Evolutionary conservation across 192 early-diverging fungal species (phyloP).

Genomic region (Gonapodya prolifera): DNA sequence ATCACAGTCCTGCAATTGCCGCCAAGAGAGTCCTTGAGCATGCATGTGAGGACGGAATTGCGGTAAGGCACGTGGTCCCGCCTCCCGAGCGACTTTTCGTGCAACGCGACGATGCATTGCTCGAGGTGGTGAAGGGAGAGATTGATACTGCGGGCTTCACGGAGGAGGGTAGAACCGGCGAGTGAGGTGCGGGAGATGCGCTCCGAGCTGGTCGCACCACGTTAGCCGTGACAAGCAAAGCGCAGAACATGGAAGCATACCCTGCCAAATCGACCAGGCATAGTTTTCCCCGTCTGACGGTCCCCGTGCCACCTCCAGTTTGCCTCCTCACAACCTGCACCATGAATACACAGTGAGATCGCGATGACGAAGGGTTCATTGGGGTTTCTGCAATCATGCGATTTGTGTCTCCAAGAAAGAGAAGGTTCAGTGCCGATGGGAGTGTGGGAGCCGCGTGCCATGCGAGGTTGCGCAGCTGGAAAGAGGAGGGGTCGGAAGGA

Average conservation of each 20-base stretch:
- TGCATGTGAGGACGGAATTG: slow-evolving; percentile 48
- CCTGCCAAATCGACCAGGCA: slow-evolving; percentile 58
- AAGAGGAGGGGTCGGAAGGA: neutral
- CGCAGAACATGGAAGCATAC: slow-evolving; percentile 9
- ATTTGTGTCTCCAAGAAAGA: slow-evolving; percentile 53
- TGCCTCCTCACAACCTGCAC: slow-evolving; percentile 21
- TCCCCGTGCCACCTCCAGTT: slow-evolving; percentile 21
- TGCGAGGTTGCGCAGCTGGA: slow-evolving; percentile 43
- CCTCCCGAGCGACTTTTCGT: slow-evolving; percentile 37
- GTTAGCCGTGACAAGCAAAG: slow-evolving; percentile 7
- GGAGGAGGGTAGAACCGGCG: slow-evolving; percentile 32
- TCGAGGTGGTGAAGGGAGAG: slow-evolving; percentile 49
- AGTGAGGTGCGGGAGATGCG: slow-evolving; percentile 37
- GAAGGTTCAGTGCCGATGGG: slow-evolving; percentile 45
- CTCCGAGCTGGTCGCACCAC: slow-evolving; percentile 29
- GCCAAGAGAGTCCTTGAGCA: slow-evolving; percentile 42
- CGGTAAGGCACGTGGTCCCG: slow-evolving; percentile 46
- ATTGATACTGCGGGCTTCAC: slow-evolving; percentile 47
- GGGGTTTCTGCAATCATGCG: slow-evolving; percentile 54
- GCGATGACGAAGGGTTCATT: slow-evolving; percentile 45
- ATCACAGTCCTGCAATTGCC: slow-evolving; percentile 53
- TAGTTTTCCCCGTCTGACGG: slow-evolving; percentile 35
- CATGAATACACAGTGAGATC: slow-evolving; percentile 51
- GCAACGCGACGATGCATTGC: slow-evolving; percentile 48
- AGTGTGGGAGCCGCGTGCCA: slow-evolving; percentile 24